Base-by-base conservation (phyloP, 2,329 filamentous ascomycete species). In the Thielaviopsis populi region DNA sequence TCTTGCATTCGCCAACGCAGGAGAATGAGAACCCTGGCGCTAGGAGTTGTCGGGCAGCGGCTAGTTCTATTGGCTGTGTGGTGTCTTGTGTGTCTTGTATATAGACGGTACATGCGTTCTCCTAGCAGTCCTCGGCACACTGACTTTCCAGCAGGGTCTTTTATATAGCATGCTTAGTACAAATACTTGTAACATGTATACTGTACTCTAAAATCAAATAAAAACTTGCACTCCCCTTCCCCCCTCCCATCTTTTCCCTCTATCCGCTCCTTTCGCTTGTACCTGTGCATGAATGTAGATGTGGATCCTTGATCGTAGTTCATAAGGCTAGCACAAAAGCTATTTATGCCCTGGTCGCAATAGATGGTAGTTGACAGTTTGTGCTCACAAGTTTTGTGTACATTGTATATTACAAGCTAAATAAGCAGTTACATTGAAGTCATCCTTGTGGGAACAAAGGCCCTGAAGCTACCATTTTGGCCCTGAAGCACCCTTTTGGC, bases 1-100 rank as follows among this genome's bases (percentile, higher is more conserved):
- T 54, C 58, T 43, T 65, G 59, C 59, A 61, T 62, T 65, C 42
- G 63, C 58, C 59, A 65, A 65, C 53, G 43, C 54, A 63, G 42
- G 60, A 60, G 53, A 50, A 46, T 33, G 30, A 46, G 46, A 33
- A 33, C 53, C 27, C 30, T 60, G 41, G 46, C 46, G 24, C 17
- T 56, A 15, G 27, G 13, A 8, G 27, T 37, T 19, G 17, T 56
- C 30, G 10, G 53, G 15, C 53, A 19, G 53, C 53, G n/a, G 42
- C 30, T 17, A 15, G 22, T 40, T 11, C 30, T 10, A 61, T 61
- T 61, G 59, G 59, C 10, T 10, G 42, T 3, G 19, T 61, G 40
- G 30, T 3, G n/a, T 15, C 5, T 4, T 15, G 24, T 50, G 46
- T 50, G 46, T 50, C 22, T 50, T 50, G 46, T 50, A 8, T 50